Evolutionary conservation across 768 basidiomycete species (phyloP), one percentile per base, ranked within the genome.

Genomic region (Panaeolus cyanescens): DNA sequence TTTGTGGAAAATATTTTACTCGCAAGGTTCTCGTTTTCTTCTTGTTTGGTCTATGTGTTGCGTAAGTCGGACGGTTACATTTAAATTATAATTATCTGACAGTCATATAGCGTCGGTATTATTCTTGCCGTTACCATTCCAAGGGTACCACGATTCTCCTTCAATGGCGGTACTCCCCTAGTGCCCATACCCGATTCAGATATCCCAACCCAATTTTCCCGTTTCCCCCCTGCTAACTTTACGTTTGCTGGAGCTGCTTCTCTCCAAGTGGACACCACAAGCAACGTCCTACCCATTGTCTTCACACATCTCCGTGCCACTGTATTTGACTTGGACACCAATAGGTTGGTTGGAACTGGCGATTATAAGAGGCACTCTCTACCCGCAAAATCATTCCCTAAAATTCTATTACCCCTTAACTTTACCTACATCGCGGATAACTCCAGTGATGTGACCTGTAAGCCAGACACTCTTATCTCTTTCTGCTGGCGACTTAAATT

Each of bases 341-440:
- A 78, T 57, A 83, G 81, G 60, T 77, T 83, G 36, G 85, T 98
- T 20, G 95, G 80, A 0, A 78, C 79, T 0, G 95, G 95, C 8
- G 81, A 85, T 65, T 77, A 86, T 61, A 83, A 85, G 8, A 71
- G 78, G 33, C 75, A 80, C 58, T 86, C 83, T 3, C 74, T 95
- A 9, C 85, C 89, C 5, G 89, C 92, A 10, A 90, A 89, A 68
- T 56, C 74, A 20, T 88, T 86, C 68, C 82, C 87, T n/a, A 71
- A 84, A 32, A 77, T 97, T 28, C 72, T 82, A 32, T 64, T 98
- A 9, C 94, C 94, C 0, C 77, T 98, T 55, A 90, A 90, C 67
- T 96, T 96, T 75, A 86, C 88, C 0, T 97, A 96, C 72, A 64
- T 86, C 12, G 93, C 89, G 0, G 78, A 84, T 10, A 97, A 98